Base-by-base conservation (phyloP, 768 basidiomycete genomes). In the Lactifluus piperatus region DNA sequence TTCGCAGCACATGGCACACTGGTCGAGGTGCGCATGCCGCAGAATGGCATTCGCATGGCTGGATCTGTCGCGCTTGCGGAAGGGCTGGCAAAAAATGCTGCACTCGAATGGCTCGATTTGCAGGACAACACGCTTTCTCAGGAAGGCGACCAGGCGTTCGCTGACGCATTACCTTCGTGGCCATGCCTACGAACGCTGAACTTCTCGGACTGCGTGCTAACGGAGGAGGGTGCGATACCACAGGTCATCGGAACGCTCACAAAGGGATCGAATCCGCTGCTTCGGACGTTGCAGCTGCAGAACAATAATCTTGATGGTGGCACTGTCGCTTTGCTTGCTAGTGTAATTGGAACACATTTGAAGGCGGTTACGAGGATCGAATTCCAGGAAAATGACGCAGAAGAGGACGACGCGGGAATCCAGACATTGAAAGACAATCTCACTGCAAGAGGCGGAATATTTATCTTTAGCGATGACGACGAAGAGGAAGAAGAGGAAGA, bases 11-110 rank as follows among this genome's bases (percentile, higher is more conserved):
- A 97, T 68, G 84, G 81, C 7, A 83, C 83, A 6, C 80, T 99
- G 32, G 76, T 76, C 53, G 91, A 97, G 64, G 86, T 98, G 30
- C 81, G 89, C 58, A 86, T 98, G 85, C 89, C 91, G n/a, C 94
- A 98, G 77, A 97, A 99, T 68, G 97, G 95, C 5, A 97, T 99
- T 66, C 80, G 93, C 63, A 91, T 91, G 85, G 86, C 86, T 58
- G 97, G 97, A 4, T 88, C 95, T 68, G 79, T 79, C 9, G 81
- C 82, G 11, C 81, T 99, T 24, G 89, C 91, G 5, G 69, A 72
- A 24, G 95, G 94, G 4, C 72, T 99, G 32, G 71, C 82, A 13
- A 77, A 84, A 56, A 88, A 86, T 69, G 73, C 77, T 3, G 73
- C 77, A 43, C 75, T 99, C 52, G 76, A 83, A 67, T 74, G 84